phyloP scores from a whole-genome alignment of 345 rosid species.

The Pistacia integerrima region DNA sequence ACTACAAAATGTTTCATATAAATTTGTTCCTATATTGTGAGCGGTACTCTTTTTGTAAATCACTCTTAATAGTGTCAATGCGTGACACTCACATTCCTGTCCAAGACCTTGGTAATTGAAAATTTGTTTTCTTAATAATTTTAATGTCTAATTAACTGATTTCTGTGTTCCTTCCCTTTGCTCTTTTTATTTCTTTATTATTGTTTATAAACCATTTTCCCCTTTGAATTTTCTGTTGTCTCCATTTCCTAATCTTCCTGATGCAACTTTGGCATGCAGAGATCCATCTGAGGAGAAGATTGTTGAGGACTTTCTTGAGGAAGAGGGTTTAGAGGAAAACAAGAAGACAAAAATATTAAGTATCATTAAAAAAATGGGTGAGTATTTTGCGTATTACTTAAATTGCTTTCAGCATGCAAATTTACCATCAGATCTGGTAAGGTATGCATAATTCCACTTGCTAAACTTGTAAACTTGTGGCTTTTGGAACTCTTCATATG shows the following conservation, averaged over 20 bases:
- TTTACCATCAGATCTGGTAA: neutral
- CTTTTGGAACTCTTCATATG: neutral
- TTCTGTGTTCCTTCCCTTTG: neutral
- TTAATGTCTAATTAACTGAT: neutral
- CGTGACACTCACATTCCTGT: neutral
- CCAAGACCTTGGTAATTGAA: neutral
- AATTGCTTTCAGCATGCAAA: neutral
- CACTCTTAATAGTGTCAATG: neutral
- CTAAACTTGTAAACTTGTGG: neutral
- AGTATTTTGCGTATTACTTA: constrained; percentile 14
- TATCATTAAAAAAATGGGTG: constrained; percentile 78
- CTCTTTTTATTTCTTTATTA: neutral
- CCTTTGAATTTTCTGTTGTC: neutral
- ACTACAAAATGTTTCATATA: too few relatives aligned
- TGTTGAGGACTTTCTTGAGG: constrained; percentile 77
- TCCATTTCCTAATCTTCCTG: neutral
- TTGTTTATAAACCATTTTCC: neutral
- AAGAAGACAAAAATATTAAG: constrained; percentile 62
- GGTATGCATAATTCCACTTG: neutral
- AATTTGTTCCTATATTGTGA: neutral
- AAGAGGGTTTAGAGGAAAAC: constrained; percentile 59
- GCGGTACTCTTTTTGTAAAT: neutral
- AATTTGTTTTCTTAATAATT: neutral
- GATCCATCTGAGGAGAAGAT: constrained; percentile 68
- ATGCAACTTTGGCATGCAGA: constrained; percentile 32